Evolutionary conservation across 2,329 filamentous ascomycete species (phyloP).

Genomic region (Stachybotrys chlorohalonatus): DNA sequence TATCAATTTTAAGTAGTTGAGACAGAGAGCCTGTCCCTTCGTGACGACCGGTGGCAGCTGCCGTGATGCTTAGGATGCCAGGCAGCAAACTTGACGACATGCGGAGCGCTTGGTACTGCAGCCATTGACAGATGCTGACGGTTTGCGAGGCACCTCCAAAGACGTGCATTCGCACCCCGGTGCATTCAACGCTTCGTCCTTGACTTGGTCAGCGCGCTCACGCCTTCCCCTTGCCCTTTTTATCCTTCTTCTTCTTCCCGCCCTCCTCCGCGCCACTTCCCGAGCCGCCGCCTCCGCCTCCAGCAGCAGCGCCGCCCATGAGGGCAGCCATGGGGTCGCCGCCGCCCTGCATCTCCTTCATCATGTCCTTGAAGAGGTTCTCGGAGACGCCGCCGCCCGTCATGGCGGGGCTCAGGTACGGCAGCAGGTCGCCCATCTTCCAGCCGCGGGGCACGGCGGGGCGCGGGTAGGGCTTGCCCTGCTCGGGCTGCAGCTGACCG

Average conservation of each 20-base stretch:
- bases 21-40: neutral
- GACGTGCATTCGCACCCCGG: too few species aligned
- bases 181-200: too few species aligned
- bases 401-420: conserved; percentile 80
- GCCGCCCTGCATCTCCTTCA: conserved; percentile 72
- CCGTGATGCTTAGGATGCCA: too few species aligned
- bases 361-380: conserved; percentile 93
- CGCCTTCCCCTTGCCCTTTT: conserved; percentile 34
- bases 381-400: conserved; percentile 90
- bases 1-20: neutral
- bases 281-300: conserved; percentile 14
- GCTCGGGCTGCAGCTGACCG: conserved; percentile 56
- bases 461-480: conserved; percentile 58
- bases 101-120: too few species aligned
- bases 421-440: conserved; percentile 80
- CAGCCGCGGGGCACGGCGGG: conserved; percentile 76
- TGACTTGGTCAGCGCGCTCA: conserved; percentile 5
- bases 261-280: conserved; percentile 18
- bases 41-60: too few species aligned
- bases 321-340: conserved; percentile 36
- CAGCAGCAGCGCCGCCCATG: conserved; percentile 27
- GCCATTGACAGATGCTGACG: too few species aligned
- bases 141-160: too few species aligned
- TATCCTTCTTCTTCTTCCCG: conserved; percentile 37
- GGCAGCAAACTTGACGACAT: too few species aligned